These are phyloP conservation scores for Alternaria triticina DNA, from an alignment of 2,329 filamentous ascomycete species.

Conservation along the genomic window DNA sequence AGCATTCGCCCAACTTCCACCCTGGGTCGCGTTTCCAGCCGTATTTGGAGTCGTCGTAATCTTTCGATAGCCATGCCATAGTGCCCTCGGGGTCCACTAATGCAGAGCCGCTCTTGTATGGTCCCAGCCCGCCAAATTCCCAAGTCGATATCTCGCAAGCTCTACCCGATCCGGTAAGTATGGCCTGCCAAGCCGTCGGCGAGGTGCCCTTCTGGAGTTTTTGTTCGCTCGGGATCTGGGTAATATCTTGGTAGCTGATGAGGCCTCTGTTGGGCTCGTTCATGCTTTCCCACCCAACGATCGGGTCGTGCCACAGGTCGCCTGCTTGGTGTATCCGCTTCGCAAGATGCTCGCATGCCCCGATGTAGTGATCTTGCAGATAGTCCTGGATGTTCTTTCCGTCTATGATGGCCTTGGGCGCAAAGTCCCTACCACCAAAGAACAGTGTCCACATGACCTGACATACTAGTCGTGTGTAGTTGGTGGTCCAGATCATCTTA, in stretches of 20 bases:
- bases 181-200: conserved; percentile 92
- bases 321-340: conserved; percentile 86
- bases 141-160: conserved; percentile 89
- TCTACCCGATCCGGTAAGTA: conserved; percentile 87
- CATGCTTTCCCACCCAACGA: conserved; percentile 95
- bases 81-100: conserved; percentile 89
- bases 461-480: conserved; percentile 85
- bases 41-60: conserved; percentile 85
- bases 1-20: conserved; percentile 92
- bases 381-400: conserved; percentile 97
- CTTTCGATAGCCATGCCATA: conserved; percentile 80
- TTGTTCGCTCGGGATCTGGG: conserved; percentile 81
- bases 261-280: conserved; percentile 94
- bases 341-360: conserved; percentile 80
- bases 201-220: conserved; percentile 91
- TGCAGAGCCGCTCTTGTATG: conserved; percentile 83
- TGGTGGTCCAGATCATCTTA: conserved; percentile 99
- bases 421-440: conserved; percentile 88
- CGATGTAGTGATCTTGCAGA: conserved; percentile 83
- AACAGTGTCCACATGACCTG: conserved; percentile 95
- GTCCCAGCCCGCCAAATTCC: conserved; percentile 92
- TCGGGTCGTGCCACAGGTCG: conserved; percentile 81
- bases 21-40: conserved; percentile 85
- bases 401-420: conserved; percentile 94
- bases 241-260: conserved; percentile 82